Base-by-base conservation (phyloP, 2,329 filamentous ascomycete genomes). In the Rutstroemia sydowiana region DNA sequence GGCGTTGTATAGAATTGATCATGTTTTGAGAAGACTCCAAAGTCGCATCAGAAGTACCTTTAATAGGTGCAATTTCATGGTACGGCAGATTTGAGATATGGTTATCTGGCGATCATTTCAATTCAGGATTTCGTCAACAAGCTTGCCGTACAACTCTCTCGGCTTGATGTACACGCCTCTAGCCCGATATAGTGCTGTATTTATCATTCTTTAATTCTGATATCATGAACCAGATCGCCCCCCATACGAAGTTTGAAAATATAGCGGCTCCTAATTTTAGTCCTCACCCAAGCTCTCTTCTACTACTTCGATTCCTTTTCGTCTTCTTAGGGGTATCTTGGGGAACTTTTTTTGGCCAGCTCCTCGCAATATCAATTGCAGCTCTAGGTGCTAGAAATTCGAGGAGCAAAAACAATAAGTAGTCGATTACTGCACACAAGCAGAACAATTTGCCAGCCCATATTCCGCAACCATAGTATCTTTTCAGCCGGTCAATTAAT, bases 391-490 rank as follows among this genome's bases (percentile, higher is more conserved):
- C 91, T 73, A 82, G 87, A 69, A 95, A 81, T 68, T 98, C 93
- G 48, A 96, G 75, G 45, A 95, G 81, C 44, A 96, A 75, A 62
- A 90, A 95, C 48, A 98, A 78, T 45, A 98, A 71, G 63, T 95
- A 98, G 69, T 98, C 93, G 47, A 98, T 85, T 52, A 97, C 83
- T 10, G 91, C 91, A 58, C 92, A 96, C 1, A 98, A 74, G 63
- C 93, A 96, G 65, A 98, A 98, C 8, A 98, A 75, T 70, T 98
- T 98, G 32, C 93, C 93, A 0, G 93, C 93, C 93, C 93, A 98
- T 45, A 97, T 92, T 31, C 93, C 93, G 65, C 95, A 98, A 8
- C 93, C 93, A 65, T 96, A 98, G 69, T 98, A 98, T 54, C 93
- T 76, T 71, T 98, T 98, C 18, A 98, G 72, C 18, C 93, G 81